A percentile compares a stretch with the other conserved stretches of the same genome.
These are phyloP conservation scores for Solanum hybrid DNA, from an alignment of 305 asterid genomes.

Conservation along the genomic window DNA sequence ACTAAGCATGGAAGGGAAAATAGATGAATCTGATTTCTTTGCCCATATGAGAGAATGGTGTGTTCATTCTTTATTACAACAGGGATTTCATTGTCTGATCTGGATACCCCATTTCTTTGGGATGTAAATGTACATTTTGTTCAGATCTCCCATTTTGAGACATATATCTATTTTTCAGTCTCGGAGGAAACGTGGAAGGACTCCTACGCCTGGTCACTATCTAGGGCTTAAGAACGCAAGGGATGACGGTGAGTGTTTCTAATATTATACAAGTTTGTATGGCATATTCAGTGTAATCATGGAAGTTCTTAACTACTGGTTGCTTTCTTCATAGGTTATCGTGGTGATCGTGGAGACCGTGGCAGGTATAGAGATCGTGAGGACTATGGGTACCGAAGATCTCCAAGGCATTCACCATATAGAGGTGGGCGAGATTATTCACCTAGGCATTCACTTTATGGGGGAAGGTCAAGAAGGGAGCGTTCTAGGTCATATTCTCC, in stretches of 20 bases:
- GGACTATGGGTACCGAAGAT: constrained; percentile 72
- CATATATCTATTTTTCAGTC: constrained; percentile 41
- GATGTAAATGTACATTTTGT: neutral
- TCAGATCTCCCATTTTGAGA: neutral
- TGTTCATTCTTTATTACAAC: neutral
- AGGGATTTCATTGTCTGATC: neutral
- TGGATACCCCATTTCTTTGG: neutral
- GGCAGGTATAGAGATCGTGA: constrained; percentile 62
- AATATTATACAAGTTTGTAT: neutral
- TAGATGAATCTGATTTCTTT: neutral
- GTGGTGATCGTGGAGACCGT: constrained; percentile 15
- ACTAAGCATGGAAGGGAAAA: neutral
- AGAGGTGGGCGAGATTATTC: constrained; percentile 10
- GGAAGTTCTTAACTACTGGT: constrained; percentile 1
- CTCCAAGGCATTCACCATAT: constrained; percentile 28
- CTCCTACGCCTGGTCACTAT: constrained; percentile 97
- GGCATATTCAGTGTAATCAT: neutral
- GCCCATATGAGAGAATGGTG: neutral
- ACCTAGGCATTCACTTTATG: constrained; percentile 29
- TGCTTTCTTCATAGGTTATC: constrained; percentile 34
- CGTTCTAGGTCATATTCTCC: constrained; percentile 89
- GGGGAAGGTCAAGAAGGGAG: constrained; percentile 79
- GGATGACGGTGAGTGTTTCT: constrained; percentile 51
- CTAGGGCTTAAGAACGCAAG: constrained; percentile 85
- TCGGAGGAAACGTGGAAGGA: constrained; percentile 83